Base-by-base conservation (phyloP, 2,329 filamentous ascomycete genomes). In the Colletotrichum musae region DNA sequence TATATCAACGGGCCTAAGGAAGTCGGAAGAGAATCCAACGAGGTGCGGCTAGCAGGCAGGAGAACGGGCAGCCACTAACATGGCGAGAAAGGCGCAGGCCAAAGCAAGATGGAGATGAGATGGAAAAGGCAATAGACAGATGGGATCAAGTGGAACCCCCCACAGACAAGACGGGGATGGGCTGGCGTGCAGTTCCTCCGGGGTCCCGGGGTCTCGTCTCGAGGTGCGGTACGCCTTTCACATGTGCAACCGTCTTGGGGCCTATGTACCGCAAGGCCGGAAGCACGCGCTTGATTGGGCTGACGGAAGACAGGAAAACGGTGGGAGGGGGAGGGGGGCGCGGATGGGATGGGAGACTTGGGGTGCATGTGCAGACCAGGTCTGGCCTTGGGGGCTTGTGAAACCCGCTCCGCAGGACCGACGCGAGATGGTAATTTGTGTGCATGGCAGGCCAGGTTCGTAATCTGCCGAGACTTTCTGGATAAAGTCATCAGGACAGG, bases 361-460 rank as follows among this genome's bases (percentile, higher is more conserved):
- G 58, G 32, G 13, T 13, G 26, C 21, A 39, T 52, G 47, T 43
- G 54, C 18, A 16, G 59, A 16, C 50, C 24, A 26, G 59, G 51
- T 53, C 28, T 57, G 52, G 51, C 26, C 39, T 64, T 48, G 58
- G 65, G 74, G 72, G 72, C 75, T 71, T 74, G 74, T 69, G 72
- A 74, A 70, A 70, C 50, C 71, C 58, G 50, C 73, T 79, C 77
- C 76, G 77, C 74, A 79, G 72, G 76, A 64, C 77, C 76, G 77
- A 76, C 57, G 64, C 36, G 53, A 70, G 65, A 66, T 69, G 71
- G 70, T 68, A 74, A 75, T 76, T 74, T 78, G 73, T 70, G 70
- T 68, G 69, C 32, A 36, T 36, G 32, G 32, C 63, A 63, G 53
- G n/a, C 16, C 51, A 70, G 64, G 72, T 68, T 71, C 73, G 68